Base-by-base conservation (phyloP, 169 alveolate genomes). In the Babesia microti region DNA sequence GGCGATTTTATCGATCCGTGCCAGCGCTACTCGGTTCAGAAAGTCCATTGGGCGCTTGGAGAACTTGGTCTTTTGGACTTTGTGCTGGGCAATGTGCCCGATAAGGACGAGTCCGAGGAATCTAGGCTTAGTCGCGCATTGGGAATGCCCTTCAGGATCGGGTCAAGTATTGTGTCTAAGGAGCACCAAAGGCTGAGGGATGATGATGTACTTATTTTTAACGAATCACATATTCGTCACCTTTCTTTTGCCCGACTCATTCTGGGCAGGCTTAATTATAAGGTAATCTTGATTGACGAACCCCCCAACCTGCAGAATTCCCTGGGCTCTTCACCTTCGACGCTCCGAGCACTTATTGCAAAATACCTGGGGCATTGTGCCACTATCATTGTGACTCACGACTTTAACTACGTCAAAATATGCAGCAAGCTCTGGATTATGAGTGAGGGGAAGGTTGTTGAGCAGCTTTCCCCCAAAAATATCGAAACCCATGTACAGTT, bases 201-300 rank as follows among this genome's bases (percentile, higher is more conserved):
- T 27, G 12, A 34, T 7, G 22, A 6, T 3, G 49, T 51, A 23
- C 32, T 26, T 7, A 45, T 60, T 4, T 51, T 66, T 9, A 22
- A 23, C 7, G 46, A 26, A n/a, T 27, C 53, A 11, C 73, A 60
- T 40, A 70, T 75, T 40, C 60, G 90, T 12, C 75, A 61, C 40
- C 44, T 78, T 30, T 58, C 81, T 5, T 44, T 81, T 21, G 89
- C 79, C 5, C 39, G 78, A 12, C 40, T 81, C 27, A 71, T 72
- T 6, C 66, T 81, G 17, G 66, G 69, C 36, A 61, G 88, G 17
- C 46, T 55, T 11, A 50, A 48, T 11, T 81, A 76, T 48, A 79
- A 72, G 41, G 48, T 81, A 33, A 40, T 81, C 3, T 37, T 81
- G 30, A 56, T 81, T 18, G 90, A 81, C 47, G 90, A 81, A 45